These are phyloP conservation scores for Aegilops tauschii DNA, from an alignment of 176 grass and related monocot genomes.

Conservation along the genomic window DNA sequence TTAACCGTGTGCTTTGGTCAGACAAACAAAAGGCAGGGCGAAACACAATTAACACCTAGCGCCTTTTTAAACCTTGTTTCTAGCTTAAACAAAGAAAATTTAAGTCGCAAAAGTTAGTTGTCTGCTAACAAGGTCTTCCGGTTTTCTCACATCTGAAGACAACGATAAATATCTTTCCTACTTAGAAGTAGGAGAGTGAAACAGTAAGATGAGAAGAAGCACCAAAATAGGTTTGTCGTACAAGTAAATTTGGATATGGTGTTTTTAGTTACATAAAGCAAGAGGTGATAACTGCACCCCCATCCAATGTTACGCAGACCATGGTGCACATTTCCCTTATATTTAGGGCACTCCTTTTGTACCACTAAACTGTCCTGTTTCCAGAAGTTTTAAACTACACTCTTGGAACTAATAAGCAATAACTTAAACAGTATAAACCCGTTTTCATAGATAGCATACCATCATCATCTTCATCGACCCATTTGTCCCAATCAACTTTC, in stretches of 20 bases:
- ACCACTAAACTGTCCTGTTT: not conserved
- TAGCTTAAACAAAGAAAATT: not conserved
- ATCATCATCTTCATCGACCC: constrained; percentile 97
- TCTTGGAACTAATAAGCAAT: not conserved
- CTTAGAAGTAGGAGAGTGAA: not conserved
- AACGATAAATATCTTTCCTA: not conserved
- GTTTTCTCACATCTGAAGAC: not conserved
- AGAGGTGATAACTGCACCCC: not conserved
- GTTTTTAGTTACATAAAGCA: not conserved
- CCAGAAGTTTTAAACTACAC: constrained; percentile 12
- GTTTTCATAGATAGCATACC: constrained; percentile 31
- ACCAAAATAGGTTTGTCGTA: not conserved
- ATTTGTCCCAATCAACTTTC: constrained; percentile 99
- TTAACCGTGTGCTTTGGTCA: no score
- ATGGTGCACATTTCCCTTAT: not conserved
- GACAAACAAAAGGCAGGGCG: not conserved
- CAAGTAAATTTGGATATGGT: not conserved
- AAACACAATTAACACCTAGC: not conserved
- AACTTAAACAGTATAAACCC: not conserved
- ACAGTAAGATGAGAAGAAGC: not conserved
- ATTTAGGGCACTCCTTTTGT: not conserved
- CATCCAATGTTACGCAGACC: not conserved
- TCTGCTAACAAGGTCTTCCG: not conserved
- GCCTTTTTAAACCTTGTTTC: no score
- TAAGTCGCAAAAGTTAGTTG: not conserved